A percentile compares a stretch with the other conserved stretches of the same genome.
phyloP scores from a whole-genome alignment of 495 filamentous ascomycete genomes.

The Pseudomonodictys pantanalensis region DNA sequence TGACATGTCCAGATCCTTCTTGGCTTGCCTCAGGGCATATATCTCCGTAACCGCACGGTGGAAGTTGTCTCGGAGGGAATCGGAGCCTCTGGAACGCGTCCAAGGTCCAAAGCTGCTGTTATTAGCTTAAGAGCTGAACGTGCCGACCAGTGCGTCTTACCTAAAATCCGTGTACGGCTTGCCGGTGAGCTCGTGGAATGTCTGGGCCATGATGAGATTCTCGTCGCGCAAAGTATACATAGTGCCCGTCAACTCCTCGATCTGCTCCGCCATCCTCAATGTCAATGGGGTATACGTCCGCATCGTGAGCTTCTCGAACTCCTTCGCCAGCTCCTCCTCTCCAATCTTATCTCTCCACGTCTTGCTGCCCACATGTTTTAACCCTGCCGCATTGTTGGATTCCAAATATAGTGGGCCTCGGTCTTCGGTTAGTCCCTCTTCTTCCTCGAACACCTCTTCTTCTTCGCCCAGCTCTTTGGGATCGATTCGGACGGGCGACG shows the following conservation, averaged over 20 bases:
- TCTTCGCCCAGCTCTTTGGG: conserved; percentile 28
- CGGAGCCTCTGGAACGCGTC: conserved; percentile 41
- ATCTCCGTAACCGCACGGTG: conserved; percentile 63
- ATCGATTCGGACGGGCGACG: conserved; percentile 36
- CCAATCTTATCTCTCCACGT: conserved; percentile 49
- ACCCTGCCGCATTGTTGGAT: conserved; percentile 55
- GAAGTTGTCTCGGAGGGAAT: conserved; percentile 43
- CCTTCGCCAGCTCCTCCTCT: conserved; percentile 36
- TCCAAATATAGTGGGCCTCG: conserved; percentile 49
- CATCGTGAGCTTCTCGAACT: conserved; percentile 5
- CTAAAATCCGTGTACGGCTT: neutral
- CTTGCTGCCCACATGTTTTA: conserved; percentile 55
- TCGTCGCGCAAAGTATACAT: conserved; percentile 3
- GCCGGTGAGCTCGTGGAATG: conserved; percentile 3
- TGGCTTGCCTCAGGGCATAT: conserved; percentile 48
- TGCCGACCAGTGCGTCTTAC: neutral
- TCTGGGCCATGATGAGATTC: conserved; percentile 9
- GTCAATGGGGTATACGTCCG: conserved; percentile 2
- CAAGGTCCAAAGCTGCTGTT: conserved; percentile 6
- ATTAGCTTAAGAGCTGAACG: neutral
- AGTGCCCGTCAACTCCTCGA: conserved; percentile 9
- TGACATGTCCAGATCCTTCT: conserved; percentile 33
- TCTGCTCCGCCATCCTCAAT: conserved; percentile 10
- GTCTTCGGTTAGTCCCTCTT: neutral
- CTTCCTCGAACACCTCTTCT: conserved; percentile 22